phyloP scores from a whole-genome alignment of 2,329 filamentous ascomycete genomes.

The Fusarium praegraminearum region DNA sequence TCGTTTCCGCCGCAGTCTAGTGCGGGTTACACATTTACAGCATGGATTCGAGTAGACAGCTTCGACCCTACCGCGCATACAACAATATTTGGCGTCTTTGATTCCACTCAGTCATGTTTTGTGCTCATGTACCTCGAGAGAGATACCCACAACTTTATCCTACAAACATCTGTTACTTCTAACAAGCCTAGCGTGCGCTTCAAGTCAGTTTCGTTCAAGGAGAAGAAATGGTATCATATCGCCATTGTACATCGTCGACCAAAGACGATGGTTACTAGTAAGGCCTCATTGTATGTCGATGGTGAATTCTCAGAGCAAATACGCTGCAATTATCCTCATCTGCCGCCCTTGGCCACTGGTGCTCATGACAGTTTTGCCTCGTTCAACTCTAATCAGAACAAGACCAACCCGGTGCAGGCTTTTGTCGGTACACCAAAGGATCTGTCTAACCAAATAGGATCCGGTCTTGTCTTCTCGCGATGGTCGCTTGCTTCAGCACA shows the following conservation, averaged over 20 bases:
- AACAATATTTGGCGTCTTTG: conserved; percentile 95
- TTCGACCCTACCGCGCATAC: conserved; percentile 90
- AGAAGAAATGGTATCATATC: conserved; percentile 91
- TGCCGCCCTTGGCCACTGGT: conserved; percentile 72
- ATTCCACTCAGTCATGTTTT: conserved; percentile 92
- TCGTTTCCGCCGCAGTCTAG: conserved; percentile 84
- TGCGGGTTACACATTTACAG: conserved; percentile 88
- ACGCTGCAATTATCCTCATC: conserved; percentile 87
- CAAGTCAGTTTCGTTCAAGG: conserved; percentile 81
- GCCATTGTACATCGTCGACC: conserved; percentile 86
- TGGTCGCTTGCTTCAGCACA: conserved; percentile 94
- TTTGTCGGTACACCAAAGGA: conserved; percentile 94
- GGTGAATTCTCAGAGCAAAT: conserved; percentile 94
- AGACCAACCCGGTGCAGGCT: conserved; percentile 81
- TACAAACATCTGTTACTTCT: conserved; percentile 93
- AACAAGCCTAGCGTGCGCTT: conserved; percentile 91
- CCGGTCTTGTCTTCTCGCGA: conserved; percentile 78
- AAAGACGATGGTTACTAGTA: conserved; percentile 79
- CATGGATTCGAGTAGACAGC: conserved; percentile 89
- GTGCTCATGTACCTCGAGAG: conserved; percentile 93
- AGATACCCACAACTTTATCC: conserved; percentile 91
- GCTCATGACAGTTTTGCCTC: conserved; percentile 78
- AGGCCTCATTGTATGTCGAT: conserved; percentile 89
- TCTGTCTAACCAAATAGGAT: conserved; percentile 79
- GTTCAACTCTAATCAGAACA: conserved; percentile 69